Conservation (phyloP, 345 rosid genomes). For the Eucalyptus tenuipes region DNA sequence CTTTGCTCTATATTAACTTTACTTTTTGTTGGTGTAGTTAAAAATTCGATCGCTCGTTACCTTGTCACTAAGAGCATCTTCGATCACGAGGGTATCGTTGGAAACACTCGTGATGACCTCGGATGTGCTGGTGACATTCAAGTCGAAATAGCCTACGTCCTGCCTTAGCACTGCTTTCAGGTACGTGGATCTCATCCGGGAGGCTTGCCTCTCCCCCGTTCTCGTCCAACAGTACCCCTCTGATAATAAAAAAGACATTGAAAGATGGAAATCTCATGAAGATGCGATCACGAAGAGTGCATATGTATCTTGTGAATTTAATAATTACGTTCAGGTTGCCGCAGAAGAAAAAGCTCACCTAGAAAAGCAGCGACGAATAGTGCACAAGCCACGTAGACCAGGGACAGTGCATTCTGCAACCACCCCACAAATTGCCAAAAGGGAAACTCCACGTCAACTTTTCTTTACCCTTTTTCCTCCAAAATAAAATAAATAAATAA, state of each 20-base stretch:
- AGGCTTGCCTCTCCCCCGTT: constrained; percentile 9
- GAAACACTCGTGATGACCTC: not conserved
- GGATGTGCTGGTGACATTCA: not conserved
- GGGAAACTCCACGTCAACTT: not conserved
- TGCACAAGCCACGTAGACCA: constrained; percentile 65
- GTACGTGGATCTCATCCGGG: not conserved
- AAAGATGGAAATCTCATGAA: not conserved
- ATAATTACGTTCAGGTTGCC: not conserved
- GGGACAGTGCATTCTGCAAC: constrained; percentile 45
- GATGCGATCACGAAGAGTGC: not conserved
- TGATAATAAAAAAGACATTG: not conserved
- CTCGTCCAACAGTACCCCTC: constrained; percentile 6
- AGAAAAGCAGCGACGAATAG: constrained; percentile 64
- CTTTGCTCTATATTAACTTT: not conserved
- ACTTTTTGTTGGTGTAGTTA: not conserved
- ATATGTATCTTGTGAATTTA: not conserved
- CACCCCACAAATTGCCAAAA: not conserved
- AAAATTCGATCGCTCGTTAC: not conserved
- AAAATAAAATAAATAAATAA: too few relatives aligned
- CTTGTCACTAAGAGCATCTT: constrained; percentile 1
- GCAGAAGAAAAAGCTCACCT: constrained; percentile 16
- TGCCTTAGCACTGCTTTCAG: constrained; percentile 3
- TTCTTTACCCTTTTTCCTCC: too few relatives aligned
- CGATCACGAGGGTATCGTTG: not conserved
- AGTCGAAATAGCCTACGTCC: constrained; percentile 1